Conservation (phyloP, 148 eudicot genomes). For the Rhododendron henanense region DNA sequence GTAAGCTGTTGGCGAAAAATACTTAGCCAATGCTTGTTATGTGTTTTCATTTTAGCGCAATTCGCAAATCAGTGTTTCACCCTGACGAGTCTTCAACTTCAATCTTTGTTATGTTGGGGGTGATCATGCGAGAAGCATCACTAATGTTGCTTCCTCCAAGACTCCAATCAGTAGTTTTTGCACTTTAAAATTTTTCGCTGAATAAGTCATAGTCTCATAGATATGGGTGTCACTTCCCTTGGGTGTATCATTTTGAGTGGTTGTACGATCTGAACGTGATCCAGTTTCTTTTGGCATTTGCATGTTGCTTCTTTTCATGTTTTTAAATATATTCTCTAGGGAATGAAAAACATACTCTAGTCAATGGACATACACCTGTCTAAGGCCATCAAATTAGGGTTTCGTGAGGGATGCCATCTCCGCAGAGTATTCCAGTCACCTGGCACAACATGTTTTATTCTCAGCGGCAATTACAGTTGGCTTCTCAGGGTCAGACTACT, state of each 20-base stretch:
- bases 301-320: not conserved
- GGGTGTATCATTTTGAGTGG: not conserved
- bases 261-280: not conserved
- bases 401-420: not conserved
- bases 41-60: not conserved
- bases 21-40: not conserved
- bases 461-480: not conserved
- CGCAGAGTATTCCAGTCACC: not conserved
- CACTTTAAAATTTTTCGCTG: not conserved
- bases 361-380: not conserved
- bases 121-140: not conserved
- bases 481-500: not conserved
- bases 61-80: not conserved
- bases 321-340: not conserved
- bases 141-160: not conserved
- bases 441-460: not conserved
- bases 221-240: not conserved
- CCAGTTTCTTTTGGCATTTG: not conserved
- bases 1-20: not conserved
- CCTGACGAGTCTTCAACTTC: not conserved
- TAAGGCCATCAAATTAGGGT: not conserved
- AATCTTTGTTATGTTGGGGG: not conserved
- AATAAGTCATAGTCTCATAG: not conserved
- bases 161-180: not conserved
- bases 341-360: not conserved